These are phyloP conservation scores for Mucor saturninus DNA, from an alignment of 371 early-diverging fungal species.

Conservation along the genomic window DNA sequence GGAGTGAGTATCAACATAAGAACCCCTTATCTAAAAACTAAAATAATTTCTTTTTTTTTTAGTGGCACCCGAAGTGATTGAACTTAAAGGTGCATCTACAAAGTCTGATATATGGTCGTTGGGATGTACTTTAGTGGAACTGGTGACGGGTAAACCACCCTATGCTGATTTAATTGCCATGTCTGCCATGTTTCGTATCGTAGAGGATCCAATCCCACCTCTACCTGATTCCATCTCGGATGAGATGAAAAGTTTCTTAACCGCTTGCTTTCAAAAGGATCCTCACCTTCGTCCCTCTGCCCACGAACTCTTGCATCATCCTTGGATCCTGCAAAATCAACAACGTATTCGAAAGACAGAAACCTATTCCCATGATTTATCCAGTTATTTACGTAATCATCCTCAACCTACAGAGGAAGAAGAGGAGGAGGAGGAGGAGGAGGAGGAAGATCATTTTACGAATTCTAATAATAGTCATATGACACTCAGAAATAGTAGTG, in stretches of 20 bases:
- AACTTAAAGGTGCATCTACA: slow-evolving; percentile 78
- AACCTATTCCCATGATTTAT: slow-evolving; percentile 21
- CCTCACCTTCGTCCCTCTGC: slow-evolving; percentile 75
- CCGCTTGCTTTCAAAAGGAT: slow-evolving; percentile 83
- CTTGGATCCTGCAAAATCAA: slow-evolving; percentile 69
- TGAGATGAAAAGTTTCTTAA: slow-evolving; percentile 77
- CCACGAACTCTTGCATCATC: slow-evolving; percentile 66
- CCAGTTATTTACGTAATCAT: slow-evolving; percentile 17
- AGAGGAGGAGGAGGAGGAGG: slow-evolving; percentile 7
- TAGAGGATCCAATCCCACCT: slow-evolving; percentile 85
- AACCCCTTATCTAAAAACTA: too few relatives aligned
- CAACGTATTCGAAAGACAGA: slow-evolving; percentile 60
- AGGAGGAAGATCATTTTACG: slow-evolving; percentile 1
- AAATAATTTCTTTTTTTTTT: slow-evolving; percentile 13
- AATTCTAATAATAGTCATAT: slow-evolving; percentile 14
- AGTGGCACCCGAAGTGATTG: slow-evolving; percentile 98
- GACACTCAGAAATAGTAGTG: slow-evolving; percentile 14
- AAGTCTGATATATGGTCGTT: slow-evolving; percentile 89
- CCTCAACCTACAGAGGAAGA: slow-evolving; percentile 59
- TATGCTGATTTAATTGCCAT: slow-evolving; percentile 81
- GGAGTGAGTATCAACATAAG: slow-evolving; percentile 71
- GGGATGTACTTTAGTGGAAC: slow-evolving; percentile 88
- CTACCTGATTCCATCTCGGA: slow-evolving; percentile 78
- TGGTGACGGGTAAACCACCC: slow-evolving; percentile 87
- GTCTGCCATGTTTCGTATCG: slow-evolving; percentile 89